A percentile compares a stretch with the other conserved stretches of the same genome.
Conservation (phyloP, 202 grass and related monocot genomes). For the Setaria italica region DNA sequence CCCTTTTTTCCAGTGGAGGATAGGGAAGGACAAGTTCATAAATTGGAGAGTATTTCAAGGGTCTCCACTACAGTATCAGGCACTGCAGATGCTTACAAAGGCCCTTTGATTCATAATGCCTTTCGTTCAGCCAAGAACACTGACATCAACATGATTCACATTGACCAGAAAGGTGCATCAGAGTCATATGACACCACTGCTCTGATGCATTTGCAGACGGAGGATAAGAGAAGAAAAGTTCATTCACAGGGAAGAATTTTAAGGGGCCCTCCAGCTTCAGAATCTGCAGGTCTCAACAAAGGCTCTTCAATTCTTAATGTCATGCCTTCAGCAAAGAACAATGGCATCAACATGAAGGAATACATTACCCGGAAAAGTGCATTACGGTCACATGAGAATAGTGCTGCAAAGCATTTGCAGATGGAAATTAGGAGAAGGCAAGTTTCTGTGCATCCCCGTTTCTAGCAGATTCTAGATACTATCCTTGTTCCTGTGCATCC, state of each 20-base stretch:
- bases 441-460: no score
- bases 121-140: conserved; percentile 24
- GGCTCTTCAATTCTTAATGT: conserved; percentile 34
- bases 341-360: conserved; percentile 37
- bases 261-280: conserved; percentile 24
- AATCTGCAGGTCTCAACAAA: conserved; percentile 30
- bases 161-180: conserved; percentile 7
- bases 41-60: conserved; percentile 34
- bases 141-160: conserved; percentile 37
- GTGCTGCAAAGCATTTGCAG: conserved; percentile 44
- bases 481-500: no score
- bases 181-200: conserved; percentile 36
- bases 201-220: conserved; percentile 43
- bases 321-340: conserved; percentile 27
- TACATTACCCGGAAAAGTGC: not conserved
- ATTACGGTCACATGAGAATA: conserved; percentile 40
- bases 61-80: conserved; percentile 24
- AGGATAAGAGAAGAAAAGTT: conserved; percentile 58
- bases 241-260: conserved; percentile 34
- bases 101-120: conserved; percentile 21
- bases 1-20: no score
- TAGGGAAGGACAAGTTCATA: conserved; percentile 56
- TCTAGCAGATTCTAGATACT: no score
- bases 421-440: conserved; percentile 60
- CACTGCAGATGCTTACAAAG: conserved; percentile 28